Percentiles rank a stretch among this genome's conserved stretches.
phyloP scores from a whole-genome alignment of 768 basidiomycete genomes.

The Phanerochaete sordida region DNA sequence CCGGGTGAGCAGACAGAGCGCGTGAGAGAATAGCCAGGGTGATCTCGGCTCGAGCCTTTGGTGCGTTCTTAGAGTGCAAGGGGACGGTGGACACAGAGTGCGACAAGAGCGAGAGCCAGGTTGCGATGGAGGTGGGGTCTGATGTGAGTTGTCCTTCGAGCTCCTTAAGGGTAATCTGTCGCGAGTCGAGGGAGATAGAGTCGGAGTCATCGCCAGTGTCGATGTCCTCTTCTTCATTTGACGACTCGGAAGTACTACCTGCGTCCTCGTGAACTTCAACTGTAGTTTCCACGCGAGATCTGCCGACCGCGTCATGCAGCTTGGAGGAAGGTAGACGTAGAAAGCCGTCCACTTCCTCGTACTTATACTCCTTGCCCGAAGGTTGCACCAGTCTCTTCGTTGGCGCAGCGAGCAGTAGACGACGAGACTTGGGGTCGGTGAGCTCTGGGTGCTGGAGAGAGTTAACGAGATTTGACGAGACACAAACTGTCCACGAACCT shows the following conservation, averaged over 20 bases:
- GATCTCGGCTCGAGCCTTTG: constrained; percentile 67
- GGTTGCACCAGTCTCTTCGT: constrained; percentile 44
- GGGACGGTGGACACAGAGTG: constrained; percentile 64
- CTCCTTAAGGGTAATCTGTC: constrained; percentile 54
- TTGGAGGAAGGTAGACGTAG: constrained; percentile 50
- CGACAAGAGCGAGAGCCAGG: constrained; percentile 64
- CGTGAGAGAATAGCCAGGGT: constrained; percentile 62
- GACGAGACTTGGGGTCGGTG: constrained; percentile 53
- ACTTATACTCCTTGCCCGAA: constrained; percentile 36
- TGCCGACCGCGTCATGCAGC: background rate
- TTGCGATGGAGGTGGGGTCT: constrained; percentile 48
- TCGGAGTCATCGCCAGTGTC: constrained; percentile 22
- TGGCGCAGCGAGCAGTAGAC: constrained; percentile 50
- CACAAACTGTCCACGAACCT: constrained; percentile 28
- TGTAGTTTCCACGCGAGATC: constrained; percentile 12
- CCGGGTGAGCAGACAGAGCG: constrained; percentile 54
- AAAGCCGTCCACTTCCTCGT: constrained; percentile 66
- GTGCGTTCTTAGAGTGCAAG: constrained; percentile 61
- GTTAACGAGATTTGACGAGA: constrained; percentile 5
- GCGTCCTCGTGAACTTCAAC: constrained; percentile 46
- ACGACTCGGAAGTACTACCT: too few relatives aligned
- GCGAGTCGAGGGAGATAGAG: constrained; percentile 29
- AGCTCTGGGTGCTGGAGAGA: constrained; percentile 43
- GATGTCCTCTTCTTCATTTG: constrained; percentile 12
- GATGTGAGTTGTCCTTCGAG: constrained; percentile 52